Percentiles rank a stretch among this genome's conserved stretches.
Evolutionary conservation across 306 rosid species (phyloP).

Genomic region (Inga laurina): DNA sequence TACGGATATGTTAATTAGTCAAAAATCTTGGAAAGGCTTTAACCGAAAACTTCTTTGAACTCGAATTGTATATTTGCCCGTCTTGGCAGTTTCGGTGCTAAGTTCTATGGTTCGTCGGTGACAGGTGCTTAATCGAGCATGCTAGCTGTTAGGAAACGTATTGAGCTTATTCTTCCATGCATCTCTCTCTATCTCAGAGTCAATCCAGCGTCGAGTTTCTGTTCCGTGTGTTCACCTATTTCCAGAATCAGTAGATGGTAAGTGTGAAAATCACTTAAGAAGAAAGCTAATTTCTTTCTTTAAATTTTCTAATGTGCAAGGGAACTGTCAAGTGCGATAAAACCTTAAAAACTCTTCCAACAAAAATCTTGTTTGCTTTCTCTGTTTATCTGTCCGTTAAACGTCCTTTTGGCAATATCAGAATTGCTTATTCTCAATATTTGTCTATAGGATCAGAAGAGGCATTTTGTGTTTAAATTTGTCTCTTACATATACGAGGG

Average conservation of each 20-base stretch:
- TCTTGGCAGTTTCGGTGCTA: neutral
- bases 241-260: conserved; percentile 27
- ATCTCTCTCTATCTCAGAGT: conserved; percentile 22
- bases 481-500: neutral
- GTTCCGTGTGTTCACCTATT: neutral
- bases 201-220: neutral
- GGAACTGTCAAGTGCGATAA: neutral
- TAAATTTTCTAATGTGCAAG: neutral
- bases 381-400: neutral
- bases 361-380: neutral
- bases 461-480: neutral
- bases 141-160: conserved; percentile 7
- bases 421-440: neutral
- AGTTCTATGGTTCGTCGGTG: neutral
- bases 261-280: neutral
- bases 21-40: neutral
- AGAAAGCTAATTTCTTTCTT: neutral
- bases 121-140: conserved; percentile 19
- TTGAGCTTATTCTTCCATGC: neutral
- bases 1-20: no score
- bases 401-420: neutral
- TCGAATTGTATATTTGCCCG: neutral
- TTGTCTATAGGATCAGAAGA: neutral
- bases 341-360: neutral
- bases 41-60: neutral